Percentiles rank a stretch among this genome's conserved stretches.
These are phyloP conservation scores for Globisporangium nodosum DNA, from an alignment of 352 stramenopile genomes.

Conservation along the genomic window DNA sequence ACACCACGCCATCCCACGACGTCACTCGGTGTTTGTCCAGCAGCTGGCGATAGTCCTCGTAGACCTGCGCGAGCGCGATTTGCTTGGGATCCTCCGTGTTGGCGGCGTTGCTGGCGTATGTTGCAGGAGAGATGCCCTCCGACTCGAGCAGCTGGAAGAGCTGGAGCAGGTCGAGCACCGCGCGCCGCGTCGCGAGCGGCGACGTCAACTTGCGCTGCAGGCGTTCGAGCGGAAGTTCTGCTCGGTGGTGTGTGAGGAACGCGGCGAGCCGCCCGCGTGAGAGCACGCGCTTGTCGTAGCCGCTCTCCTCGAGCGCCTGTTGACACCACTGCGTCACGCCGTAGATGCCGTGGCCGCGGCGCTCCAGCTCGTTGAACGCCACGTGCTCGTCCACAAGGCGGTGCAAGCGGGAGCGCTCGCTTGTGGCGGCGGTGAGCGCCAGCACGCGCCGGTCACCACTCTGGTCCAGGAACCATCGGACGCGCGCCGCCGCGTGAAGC, in stretches of 20 bases:
- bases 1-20: conserved; percentile 63
- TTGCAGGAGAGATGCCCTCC: conserved; percentile 37
- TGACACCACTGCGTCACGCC: conserved; percentile 58
- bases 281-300: conserved; percentile 48
- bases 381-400: conserved; percentile 19
- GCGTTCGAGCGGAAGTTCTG: conserved; percentile 28
- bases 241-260: conserved; percentile 47
- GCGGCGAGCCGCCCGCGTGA: conserved; percentile 34
- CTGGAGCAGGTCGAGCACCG: conserved; percentile 50
- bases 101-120: conserved; percentile 28
- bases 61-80: conserved; percentile 43
- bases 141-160: conserved; percentile 68
- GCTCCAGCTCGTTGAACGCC: conserved; percentile 64
- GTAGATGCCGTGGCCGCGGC: conserved; percentile 52
- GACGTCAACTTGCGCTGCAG: conserved; percentile 38
- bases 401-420: conserved; percentile 20
- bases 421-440: conserved; percentile 22
- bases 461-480: conserved; percentile 24
- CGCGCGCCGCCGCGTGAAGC: conserved; percentile 20
- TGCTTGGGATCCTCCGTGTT: conserved; percentile 10
- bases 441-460: conserved; percentile 26
- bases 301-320: conserved; percentile 55
- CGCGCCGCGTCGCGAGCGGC: conserved; percentile 45
- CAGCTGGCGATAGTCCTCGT: conserved; percentile 45
- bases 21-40: conserved; percentile 42